Evolutionary conservation across 1,284 basidiomycete genomes (phyloP).

Genomic region (Macrocystidia cucumis): DNA sequence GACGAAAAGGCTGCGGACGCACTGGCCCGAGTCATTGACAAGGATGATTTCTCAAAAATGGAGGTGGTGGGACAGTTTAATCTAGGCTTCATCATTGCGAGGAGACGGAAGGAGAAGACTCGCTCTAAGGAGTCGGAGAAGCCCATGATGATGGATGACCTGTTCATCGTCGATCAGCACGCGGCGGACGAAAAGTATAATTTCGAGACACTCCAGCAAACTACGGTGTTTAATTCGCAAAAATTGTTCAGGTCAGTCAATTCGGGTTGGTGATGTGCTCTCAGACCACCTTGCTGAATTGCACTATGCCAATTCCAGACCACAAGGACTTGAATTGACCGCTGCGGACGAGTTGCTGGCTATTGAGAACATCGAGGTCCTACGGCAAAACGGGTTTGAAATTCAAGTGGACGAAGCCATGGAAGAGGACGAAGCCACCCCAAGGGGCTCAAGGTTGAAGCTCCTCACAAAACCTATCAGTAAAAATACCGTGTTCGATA

Average conservation of each 20-base stretch:
- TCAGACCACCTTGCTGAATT: neutral
- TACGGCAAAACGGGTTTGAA: conserved; percentile 89
- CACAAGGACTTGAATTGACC: conserved; percentile 75
- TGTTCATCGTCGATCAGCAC: conserved; percentile 93
- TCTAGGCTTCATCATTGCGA: conserved; percentile 88
- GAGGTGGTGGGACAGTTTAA: conserved; percentile 93
- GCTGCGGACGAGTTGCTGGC: conserved; percentile 89
- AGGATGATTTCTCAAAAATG: conserved; percentile 85
- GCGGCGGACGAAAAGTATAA: conserved; percentile 97
- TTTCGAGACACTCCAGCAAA: conserved; percentile 89
- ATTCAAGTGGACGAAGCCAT: conserved; percentile 48
- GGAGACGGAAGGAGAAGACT: conserved; percentile 40
- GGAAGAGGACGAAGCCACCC: conserved; percentile 45
- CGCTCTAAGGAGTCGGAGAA: conserved; percentile 11
- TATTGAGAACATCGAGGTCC: conserved; percentile 76
- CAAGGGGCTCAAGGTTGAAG: conserved; percentile 45
- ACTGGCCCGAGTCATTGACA: conserved; percentile 82
- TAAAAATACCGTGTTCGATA: conserved; percentile 78
- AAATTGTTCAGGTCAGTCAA: conserved; percentile 64
- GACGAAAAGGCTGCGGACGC: conserved; percentile 59
- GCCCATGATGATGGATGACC: conserved; percentile 59
- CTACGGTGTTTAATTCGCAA: conserved; percentile 85
- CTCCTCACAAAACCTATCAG: conserved; percentile 87
- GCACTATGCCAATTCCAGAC: conserved; percentile 34
- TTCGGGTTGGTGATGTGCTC: neutral